Percentiles rank a stretch among this genome's conserved stretches.
phyloP scores from a whole-genome alignment of 2,329 filamentous ascomycete genomes.

The Pestalotiopsis sp. region DNA sequence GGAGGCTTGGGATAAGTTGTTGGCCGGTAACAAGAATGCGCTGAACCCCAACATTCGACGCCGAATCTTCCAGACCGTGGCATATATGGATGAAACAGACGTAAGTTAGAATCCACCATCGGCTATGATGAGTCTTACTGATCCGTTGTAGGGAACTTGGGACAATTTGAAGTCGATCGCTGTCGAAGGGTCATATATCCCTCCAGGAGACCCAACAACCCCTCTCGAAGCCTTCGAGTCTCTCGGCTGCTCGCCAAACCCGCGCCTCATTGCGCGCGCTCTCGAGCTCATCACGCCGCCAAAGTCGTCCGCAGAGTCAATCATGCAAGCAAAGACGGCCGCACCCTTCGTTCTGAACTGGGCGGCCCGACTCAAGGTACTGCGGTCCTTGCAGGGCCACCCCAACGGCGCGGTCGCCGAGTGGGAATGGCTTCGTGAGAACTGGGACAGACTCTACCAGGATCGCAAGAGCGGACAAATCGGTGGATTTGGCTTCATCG shows the following conservation, averaged over 20 bases:
- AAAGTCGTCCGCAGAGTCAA: neutral
- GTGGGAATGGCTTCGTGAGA: neutral
- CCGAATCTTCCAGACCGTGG: constrained; percentile 7
- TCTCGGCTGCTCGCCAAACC: neutral
- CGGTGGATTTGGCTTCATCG: neutral
- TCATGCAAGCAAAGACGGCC: neutral
- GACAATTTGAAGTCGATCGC: constrained; percentile 7
- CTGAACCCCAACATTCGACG: constrained; percentile 13
- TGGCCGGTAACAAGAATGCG: constrained; percentile 7
- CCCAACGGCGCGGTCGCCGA: constrained; percentile 2
- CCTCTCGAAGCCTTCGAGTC: constrained; percentile 4
- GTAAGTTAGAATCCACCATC: neutral
- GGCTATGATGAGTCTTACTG: neutral
- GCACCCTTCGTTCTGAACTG: constrained; percentile 4
- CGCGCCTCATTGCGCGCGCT: neutral
- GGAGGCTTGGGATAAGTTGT: neutral
- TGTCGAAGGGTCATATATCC: constrained; percentile 1
- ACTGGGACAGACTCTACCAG: neutral
- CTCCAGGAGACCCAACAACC: neutral
- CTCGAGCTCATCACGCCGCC: constrained; percentile 3
- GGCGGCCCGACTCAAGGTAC: neutral
- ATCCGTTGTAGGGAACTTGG: neutral
- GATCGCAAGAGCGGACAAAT: neutral
- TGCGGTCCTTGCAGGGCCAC: constrained; percentile 1
- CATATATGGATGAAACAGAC: neutral